Conservation (phyloP, 164 flowering plant genomes). For the Vitis cinerea region DNA sequence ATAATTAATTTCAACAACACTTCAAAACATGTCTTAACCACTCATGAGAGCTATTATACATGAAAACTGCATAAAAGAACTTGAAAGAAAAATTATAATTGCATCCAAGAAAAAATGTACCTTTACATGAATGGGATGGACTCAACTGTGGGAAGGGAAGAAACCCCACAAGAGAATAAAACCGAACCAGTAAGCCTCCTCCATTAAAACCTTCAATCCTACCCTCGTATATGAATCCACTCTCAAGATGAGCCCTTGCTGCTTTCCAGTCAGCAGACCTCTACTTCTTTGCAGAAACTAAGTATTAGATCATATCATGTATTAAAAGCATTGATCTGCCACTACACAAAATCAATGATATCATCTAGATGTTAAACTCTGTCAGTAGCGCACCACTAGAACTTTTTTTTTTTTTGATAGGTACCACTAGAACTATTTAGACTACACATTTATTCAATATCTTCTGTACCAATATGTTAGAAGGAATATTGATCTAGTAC, state of each 20-base stretch:
- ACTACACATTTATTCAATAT: background rate
- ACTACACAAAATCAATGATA: slow-evolving; percentile 1
- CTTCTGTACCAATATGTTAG: background rate
- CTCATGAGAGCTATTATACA: too few species aligned
- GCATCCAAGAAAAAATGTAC: slow-evolving; percentile 32
- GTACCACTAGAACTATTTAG: background rate
- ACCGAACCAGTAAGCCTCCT: slow-evolving; percentile 85
- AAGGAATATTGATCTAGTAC: background rate
- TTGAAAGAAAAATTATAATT: background rate
- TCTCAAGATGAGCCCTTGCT: slow-evolving; percentile 59
- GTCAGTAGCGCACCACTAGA: too few species aligned
- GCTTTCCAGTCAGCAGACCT: slow-evolving; percentile 90
- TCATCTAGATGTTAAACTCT: background rate
- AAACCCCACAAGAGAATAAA: slow-evolving; percentile 79
- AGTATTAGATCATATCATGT: slow-evolving; percentile 35
- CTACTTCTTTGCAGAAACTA: slow-evolving; percentile 73
- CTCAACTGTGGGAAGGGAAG: slow-evolving; percentile 79
- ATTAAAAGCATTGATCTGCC: slow-evolving; percentile 9
- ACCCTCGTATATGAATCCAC: slow-evolving; percentile 61
- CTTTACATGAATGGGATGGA: slow-evolving; percentile 75
- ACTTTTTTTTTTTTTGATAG: background rate
- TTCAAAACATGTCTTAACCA: too few species aligned
- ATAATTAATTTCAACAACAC: too few species aligned
- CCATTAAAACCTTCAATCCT: slow-evolving; percentile 71
- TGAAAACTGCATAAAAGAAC: background rate